These are phyloP conservation scores for Kluyveromyces aestuarii DNA, from an alignment of 805 yeast genomes.

Conservation along the genomic window DNA sequence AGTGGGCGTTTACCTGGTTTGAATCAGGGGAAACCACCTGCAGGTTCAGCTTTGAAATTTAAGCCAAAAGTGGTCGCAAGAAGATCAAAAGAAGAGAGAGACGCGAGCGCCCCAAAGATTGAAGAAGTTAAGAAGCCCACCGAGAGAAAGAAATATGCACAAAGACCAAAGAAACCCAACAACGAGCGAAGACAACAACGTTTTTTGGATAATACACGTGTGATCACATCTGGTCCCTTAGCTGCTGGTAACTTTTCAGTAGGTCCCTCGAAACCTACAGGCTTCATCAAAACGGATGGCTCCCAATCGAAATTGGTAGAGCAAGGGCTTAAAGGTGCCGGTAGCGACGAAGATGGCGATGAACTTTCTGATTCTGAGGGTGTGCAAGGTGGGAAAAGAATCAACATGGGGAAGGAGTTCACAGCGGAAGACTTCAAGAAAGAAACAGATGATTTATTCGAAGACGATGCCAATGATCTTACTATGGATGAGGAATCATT, in stretches of 20 bases:
- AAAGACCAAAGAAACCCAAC: slow-evolving; percentile 9
- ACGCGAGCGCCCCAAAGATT: slow-evolving; percentile 57
- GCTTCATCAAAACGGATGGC: slow-evolving; percentile 17
- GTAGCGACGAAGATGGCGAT: slow-evolving; percentile 26
- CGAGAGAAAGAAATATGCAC: slow-evolving; percentile 13
- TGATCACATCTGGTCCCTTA: slow-evolving; percentile 66
- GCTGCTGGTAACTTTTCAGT: slow-evolving; percentile 45
- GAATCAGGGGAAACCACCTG: slow-evolving; percentile 30
- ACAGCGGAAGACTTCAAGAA: slow-evolving; percentile 31
- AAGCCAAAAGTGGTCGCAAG: slow-evolving; percentile 84
- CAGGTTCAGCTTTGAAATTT: slow-evolving; percentile 45
- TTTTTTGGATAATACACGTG: slow-evolving; percentile 38
- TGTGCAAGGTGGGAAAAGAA: slow-evolving; percentile 28
- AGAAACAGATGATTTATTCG: slow-evolving; percentile 12
- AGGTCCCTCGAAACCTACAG: slow-evolving; percentile 16
- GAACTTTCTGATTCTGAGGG: slow-evolving; percentile 18
- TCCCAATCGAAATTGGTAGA: slow-evolving; percentile 16
- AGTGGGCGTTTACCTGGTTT: slow-evolving; percentile 30
- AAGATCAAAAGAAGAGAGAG: slow-evolving; percentile 77
- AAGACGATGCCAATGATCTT: slow-evolving; percentile 13
- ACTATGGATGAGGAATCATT: slow-evolving; percentile 19
- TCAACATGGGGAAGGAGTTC: slow-evolving; percentile 58
- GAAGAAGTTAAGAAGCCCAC: slow-evolving; percentile 10
- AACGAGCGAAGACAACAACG: slow-evolving; percentile 21
- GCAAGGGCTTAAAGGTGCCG: slow-evolving; percentile 17